phyloP scores from a whole-genome alignment of 1,284 basidiomycete genomes.

The Rugosomyces carneus region DNA sequence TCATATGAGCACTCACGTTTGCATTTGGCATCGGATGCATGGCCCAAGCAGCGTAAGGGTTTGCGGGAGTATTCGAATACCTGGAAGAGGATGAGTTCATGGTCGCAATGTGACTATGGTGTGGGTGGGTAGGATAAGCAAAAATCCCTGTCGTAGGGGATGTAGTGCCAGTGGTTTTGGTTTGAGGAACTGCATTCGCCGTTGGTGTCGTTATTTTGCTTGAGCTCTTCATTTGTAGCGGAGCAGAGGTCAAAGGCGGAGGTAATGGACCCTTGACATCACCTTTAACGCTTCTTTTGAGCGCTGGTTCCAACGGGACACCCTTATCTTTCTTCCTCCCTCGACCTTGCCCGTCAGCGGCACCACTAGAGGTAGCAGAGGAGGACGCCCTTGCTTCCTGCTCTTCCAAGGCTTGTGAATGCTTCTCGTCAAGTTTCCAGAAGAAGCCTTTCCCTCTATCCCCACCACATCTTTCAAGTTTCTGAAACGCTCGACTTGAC shows the following conservation, averaged over 20 bases:
- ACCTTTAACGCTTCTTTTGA: conserved; percentile 61
- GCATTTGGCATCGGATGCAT: conserved; percentile 27
- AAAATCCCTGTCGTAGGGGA: conserved; percentile 33
- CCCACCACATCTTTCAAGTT: conserved; percentile 77
- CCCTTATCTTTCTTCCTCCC: conserved; percentile 51
- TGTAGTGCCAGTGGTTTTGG: conserved; percentile 15
- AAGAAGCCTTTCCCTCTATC: conserved; percentile 87
- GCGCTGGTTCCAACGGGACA: conserved; percentile 45
- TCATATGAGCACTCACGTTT: conserved; percentile 13
- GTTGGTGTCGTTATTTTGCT: conserved; percentile 7
- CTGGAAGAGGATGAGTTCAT: conserved; percentile 22
- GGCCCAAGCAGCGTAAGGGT: conserved; percentile 39
- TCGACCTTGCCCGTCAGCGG: conserved; percentile 25
- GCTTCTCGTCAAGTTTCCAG: conserved; percentile 80
- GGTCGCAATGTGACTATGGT: conserved; percentile 18
- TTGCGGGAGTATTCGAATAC: conserved; percentile 35
- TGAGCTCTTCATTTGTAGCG: conserved; percentile 39
- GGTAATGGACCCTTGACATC: conserved; percentile 53
- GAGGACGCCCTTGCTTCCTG: conserved; percentile 52
- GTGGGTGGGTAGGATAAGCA: conserved; percentile 31
- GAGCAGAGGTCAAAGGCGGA: conserved; percentile 59
- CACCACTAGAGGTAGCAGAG: conserved; percentile 27
- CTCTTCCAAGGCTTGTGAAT: conserved; percentile 60
- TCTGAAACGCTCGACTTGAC: conserved; percentile 82
- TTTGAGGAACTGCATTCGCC: conserved; percentile 3